These are phyloP conservation scores for Paraphoma chrysanthemicola DNA, from an alignment of 2,329 filamentous ascomycete species.

Conservation along the genomic window DNA sequence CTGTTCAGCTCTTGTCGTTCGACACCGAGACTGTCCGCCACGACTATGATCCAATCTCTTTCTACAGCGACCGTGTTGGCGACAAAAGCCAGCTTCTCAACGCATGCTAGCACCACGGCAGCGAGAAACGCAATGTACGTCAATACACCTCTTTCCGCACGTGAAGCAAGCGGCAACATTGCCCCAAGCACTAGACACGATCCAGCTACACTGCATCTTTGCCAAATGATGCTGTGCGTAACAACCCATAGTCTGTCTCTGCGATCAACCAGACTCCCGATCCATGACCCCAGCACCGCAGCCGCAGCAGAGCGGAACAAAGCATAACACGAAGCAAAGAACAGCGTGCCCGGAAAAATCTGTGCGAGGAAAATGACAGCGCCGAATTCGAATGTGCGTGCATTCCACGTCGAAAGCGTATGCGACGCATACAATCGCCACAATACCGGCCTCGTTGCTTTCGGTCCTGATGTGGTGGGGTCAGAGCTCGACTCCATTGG, in stretches of 20 bases:
- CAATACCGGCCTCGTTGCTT: conserved; percentile 25
- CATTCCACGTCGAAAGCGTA: conserved; percentile 58
- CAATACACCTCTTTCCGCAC: conserved; percentile 10
- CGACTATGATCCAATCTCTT: conserved; percentile 71
- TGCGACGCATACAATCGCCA: conserved; percentile 55
- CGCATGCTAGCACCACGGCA: conserved; percentile 65
- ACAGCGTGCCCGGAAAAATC: conserved; percentile 62
- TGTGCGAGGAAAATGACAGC: conserved; percentile 57
- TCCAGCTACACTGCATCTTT: conserved; percentile 39
- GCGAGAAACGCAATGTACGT: conserved; percentile 39
- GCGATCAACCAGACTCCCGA: conserved; percentile 67
- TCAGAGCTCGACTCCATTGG: background rate
- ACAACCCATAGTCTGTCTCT: conserved; percentile 51
- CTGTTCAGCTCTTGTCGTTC: conserved; percentile 58
- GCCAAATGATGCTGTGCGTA: conserved; percentile 50
- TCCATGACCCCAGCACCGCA: conserved; percentile 63
- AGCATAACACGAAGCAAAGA: conserved; percentile 74
- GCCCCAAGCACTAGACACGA: conserved; percentile 39
- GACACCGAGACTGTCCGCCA: conserved; percentile 49
- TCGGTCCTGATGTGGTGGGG: conserved; percentile 1
- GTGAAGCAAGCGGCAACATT: conserved; percentile 16
- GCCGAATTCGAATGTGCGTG: conserved; percentile 57
- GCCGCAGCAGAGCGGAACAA: conserved; percentile 65
- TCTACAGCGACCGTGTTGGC: conserved; percentile 74
- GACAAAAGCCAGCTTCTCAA: conserved; percentile 72